Evolutionary conservation across 768 basidiomycete species (phyloP).

Genomic region (Amanita rimosa): DNA sequence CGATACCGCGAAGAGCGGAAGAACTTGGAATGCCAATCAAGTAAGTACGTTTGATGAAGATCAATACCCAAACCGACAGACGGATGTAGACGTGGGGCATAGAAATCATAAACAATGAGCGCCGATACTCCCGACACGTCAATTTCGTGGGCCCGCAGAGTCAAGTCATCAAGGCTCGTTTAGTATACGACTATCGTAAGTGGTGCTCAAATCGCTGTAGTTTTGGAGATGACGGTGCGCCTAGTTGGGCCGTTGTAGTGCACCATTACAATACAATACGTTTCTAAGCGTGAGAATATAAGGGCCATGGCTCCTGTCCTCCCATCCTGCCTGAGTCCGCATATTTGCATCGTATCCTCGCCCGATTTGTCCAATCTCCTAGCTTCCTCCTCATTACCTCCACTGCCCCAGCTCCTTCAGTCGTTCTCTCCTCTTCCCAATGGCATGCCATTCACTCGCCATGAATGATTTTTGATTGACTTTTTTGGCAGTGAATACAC

Average conservation of each 20-base stretch:
- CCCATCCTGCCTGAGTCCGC: constrained; percentile 72
- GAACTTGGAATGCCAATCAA: constrained; percentile 54
- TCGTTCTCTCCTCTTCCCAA: constrained; percentile 78
- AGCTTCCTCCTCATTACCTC: constrained; percentile 46
- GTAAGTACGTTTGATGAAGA: constrained; percentile 21
- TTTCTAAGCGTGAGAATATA: background rate
- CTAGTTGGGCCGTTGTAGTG: background rate
- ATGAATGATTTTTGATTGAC: background rate
- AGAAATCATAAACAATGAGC: constrained; percentile 43
- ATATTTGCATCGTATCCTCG: constrained; percentile 65
- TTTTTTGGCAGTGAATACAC: constrained; percentile 50
- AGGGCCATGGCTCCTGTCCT: constrained; percentile 25
- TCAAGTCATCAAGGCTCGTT: constrained; percentile 41
- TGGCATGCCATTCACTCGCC: constrained; percentile 30
- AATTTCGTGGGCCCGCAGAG: constrained; percentile 51
- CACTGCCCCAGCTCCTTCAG: constrained; percentile 65
- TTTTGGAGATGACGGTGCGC: background rate
- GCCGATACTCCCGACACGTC: constrained; percentile 50
- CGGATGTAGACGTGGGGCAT: constrained; percentile 59
- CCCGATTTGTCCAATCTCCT: constrained; percentile 59
- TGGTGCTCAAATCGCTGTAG: background rate
- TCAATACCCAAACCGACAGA: background rate
- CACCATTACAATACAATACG: too few species aligned
- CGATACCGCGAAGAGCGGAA: constrained; percentile 50
- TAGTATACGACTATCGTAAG: constrained; percentile 66